phyloP scores from a whole-genome alignment of 2,329 filamentous ascomycete genomes.

The Clonostachys rhizophaga region DNA sequence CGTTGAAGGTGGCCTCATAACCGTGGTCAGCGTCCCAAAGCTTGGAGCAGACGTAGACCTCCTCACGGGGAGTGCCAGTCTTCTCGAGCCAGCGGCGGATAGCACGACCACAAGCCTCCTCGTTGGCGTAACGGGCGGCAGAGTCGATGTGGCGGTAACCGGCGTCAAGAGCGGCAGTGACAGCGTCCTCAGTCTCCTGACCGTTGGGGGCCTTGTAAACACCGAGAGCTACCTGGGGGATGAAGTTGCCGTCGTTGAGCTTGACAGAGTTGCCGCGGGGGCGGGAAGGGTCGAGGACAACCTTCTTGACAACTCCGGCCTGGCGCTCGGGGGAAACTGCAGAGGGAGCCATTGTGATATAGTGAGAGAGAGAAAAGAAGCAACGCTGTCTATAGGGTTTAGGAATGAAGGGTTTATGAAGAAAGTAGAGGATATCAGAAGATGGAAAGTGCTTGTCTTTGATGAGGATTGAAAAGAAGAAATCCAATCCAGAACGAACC shows the following conservation, averaged over 20 bases:
- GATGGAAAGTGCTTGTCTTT: background rate
- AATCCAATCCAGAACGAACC: background rate
- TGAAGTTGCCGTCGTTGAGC: conserved; percentile 67
- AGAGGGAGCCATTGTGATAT: conserved; percentile 24
- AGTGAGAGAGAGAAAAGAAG: conserved; percentile 2
- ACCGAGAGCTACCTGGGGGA: conserved; percentile 50
- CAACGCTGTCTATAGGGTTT: background rate
- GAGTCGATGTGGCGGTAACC: conserved; percentile 46
- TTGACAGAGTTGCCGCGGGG: conserved; percentile 33
- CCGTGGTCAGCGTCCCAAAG: conserved; percentile 47
- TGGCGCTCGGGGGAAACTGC: conserved; percentile 24
- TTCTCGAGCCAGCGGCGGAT: conserved; percentile 56
- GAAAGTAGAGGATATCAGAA: background rate
- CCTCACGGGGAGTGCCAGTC: conserved; percentile 57
- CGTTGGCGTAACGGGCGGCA: conserved; percentile 57
- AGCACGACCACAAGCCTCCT: conserved; percentile 65
- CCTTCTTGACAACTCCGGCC: conserved; percentile 24
- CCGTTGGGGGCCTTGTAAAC: conserved; percentile 35
- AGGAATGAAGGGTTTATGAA: background rate
- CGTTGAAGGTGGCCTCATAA: conserved; percentile 39
- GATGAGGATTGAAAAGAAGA: background rate
- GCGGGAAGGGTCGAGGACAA: conserved; percentile 9
- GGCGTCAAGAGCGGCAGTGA: conserved; percentile 5
- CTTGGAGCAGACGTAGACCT: conserved; percentile 65
- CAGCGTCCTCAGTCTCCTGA: conserved; percentile 49